Percentiles rank a stretch among this genome's conserved stretches.
Evolutionary conservation across 441 rosid genomes (phyloP).

Genomic region (Syzygium malaccense): DNA sequence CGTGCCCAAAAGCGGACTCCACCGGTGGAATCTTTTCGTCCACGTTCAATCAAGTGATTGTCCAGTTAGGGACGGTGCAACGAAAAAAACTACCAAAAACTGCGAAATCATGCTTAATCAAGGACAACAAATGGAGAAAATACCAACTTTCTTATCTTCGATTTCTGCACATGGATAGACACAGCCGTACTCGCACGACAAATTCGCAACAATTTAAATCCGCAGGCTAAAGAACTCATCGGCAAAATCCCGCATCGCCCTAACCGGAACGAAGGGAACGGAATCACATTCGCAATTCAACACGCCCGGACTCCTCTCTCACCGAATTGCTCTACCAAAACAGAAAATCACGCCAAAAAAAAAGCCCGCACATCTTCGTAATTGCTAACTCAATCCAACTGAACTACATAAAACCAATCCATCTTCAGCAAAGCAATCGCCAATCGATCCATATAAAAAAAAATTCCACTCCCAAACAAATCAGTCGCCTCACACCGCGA

Average conservation of each 20-base stretch:
- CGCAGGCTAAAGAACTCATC: not conserved
- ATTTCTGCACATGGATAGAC: not conserved
- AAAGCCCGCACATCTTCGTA: not conserved
- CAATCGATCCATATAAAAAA: not conserved
- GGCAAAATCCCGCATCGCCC: not conserved
- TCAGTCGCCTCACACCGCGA: not conserved
- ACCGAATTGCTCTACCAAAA: not conserved
- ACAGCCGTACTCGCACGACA: not conserved
- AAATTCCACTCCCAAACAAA: not conserved
- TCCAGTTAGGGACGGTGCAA: not conserved
- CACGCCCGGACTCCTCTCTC: not conserved
- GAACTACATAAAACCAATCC: not conserved
- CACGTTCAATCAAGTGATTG: not conserved
- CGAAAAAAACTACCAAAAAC: not conserved
- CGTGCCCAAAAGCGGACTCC: not conserved
- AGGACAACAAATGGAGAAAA: not conserved
- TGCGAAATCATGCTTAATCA: not conserved
- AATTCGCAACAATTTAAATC: not conserved
- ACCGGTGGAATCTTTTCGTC: not conserved
- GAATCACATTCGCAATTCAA: not conserved
- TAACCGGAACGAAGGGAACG: not conserved
- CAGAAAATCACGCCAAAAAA: not conserved
- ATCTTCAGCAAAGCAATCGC: not conserved
- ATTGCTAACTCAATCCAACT: not conserved
- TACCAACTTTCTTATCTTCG: not conserved